Percentiles rank a stretch among this genome's conserved stretches.
These are phyloP conservation scores for Entrophospora sp. DNA, from an alignment of 192 early-diverging fungal species.

Conservation along the genomic window DNA sequence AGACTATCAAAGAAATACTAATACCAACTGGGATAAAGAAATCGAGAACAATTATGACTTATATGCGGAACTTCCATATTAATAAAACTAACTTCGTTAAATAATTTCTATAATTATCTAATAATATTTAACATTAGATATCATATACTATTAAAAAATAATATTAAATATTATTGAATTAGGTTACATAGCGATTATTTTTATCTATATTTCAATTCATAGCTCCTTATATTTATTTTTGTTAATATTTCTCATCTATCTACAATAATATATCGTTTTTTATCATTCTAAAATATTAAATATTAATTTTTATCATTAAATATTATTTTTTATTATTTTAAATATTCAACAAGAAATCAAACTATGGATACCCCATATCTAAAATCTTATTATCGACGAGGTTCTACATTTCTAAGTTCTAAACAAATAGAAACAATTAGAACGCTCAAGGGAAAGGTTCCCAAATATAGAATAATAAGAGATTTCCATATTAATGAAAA, in stretches of 20 bases:
- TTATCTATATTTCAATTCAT: background rate
- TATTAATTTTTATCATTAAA: conserved; percentile 1
- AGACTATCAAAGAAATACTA: too few relatives aligned
- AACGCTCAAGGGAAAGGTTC: conserved; percentile 10
- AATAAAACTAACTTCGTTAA: too few relatives aligned
- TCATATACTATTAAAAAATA: conserved; percentile 8
- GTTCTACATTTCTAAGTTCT: conserved; percentile 7
- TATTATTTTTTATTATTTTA: background rate
- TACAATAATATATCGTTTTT: conserved; percentile 16
- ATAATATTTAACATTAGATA: conserved; percentile 16
- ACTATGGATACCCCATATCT: conserved; percentile 10
- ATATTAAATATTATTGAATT: background rate
- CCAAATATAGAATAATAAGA: conserved; percentile 14
- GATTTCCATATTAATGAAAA: conserved; percentile 19
- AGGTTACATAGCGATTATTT: too few relatives aligned
- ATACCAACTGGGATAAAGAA: too few relatives aligned
- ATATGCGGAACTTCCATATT: conserved; percentile 1
- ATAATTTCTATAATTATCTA: conserved; percentile 10
- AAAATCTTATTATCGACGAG: conserved; percentile 10
- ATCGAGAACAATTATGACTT: too few relatives aligned
- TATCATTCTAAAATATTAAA: conserved; percentile 7
- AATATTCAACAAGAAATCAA: background rate
- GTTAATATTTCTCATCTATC: conserved; percentile 6
- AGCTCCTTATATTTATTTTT: background rate
- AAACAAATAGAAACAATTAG: conserved; percentile 16